Conservation (phyloP, 345 rosid genomes). For the Turnera subulata region DNA sequence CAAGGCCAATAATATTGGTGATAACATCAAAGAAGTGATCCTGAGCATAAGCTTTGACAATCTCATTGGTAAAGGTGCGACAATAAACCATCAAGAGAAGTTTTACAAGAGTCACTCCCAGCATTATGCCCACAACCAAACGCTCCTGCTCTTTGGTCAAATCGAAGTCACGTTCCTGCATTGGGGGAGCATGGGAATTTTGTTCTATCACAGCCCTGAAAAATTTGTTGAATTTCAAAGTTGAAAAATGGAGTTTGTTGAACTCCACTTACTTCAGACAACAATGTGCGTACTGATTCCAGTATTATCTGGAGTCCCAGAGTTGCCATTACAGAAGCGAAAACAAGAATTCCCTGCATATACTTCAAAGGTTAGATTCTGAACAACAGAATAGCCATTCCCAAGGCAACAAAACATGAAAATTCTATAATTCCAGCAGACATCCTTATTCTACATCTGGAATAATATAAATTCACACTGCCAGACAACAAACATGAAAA, state of each 20-base stretch:
- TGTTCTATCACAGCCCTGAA: no score
- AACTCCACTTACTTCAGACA: slow-evolving; percentile 58
- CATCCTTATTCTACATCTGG: no score
- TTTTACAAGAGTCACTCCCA: slow-evolving; percentile 82
- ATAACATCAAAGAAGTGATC: slow-evolving; percentile 97
- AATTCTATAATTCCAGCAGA: no score
- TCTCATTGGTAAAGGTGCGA: slow-evolving; percentile 77
- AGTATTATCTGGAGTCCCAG: slow-evolving; percentile 94
- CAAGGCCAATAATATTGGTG: slow-evolving; percentile 89
- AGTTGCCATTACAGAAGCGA: slow-evolving; percentile 99
- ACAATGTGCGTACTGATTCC: slow-evolving; percentile 74
- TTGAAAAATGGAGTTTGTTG: not conserved
- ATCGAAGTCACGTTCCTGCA: slow-evolving; percentile 63
- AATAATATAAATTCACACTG: no score
- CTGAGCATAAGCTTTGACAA: slow-evolving; percentile 94
- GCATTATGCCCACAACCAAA: slow-evolving; percentile 97
- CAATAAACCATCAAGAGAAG: slow-evolving; percentile 70
- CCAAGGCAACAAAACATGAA: no score
- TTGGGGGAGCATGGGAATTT: no score
- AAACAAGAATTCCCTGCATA: slow-evolving; percentile 92
- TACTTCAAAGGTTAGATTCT: slow-evolving; percentile 2
- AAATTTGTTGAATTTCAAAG: no score
- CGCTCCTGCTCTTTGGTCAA: slow-evolving; percentile 66
- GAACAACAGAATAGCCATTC: no score
- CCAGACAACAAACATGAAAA: no score